Evolutionary conservation across 352 stramenopile genomes (phyloP), one percentile per base, ranked within the genome.

Genomic region (Globisporangium emineosum): DNA sequence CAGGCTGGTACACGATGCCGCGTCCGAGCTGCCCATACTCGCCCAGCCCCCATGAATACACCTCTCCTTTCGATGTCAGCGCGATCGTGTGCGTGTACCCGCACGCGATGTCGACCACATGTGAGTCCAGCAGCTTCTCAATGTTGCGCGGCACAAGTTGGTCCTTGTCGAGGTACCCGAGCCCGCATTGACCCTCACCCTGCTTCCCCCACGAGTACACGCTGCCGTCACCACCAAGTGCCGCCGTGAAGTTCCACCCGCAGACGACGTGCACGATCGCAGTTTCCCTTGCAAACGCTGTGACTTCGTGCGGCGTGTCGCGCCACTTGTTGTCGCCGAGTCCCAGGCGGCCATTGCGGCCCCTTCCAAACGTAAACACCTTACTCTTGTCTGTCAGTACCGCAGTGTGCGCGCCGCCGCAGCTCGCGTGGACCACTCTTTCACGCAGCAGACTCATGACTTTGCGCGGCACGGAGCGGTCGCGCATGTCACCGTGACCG

Each of bases 21-120:
- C 95, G 94, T 5, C 92, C 92, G 17, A 97, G 82, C 40, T 96
- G 80, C 0, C 92, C 92, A 61, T 97, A 97, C 60, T 97, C 89
- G 27, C 92, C 92, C 5, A 92, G 68, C 37, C 92, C 92, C 90
- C 89, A 97, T 13, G 88, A 93, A 67, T 90, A 97, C 19, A 97
- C 66, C 43, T 97, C 85, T 5, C 89, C 88, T 29, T 70, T 73
- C 1, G 73, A 79, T 1, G 88, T 90, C 13, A 97, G 65, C 15
- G 89, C 89, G 17, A 96, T 55, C 0, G 87, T 97, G 71, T 98
- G 91, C 10, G 85, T 97, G 66, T 95, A 93, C 19, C 89, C 89
- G 50, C 82, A 94, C 8, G 83, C 83, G 32, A 96, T 67, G 51
- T 92, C 80, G 3, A 93, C 61, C n/a, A 88, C 71, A 19, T 64